Percentiles rank a stretch among this genome's conserved stretches.
Conservation (phyloP, 768 basidiomycete genomes). For the Boletus reticuloceps region DNA sequence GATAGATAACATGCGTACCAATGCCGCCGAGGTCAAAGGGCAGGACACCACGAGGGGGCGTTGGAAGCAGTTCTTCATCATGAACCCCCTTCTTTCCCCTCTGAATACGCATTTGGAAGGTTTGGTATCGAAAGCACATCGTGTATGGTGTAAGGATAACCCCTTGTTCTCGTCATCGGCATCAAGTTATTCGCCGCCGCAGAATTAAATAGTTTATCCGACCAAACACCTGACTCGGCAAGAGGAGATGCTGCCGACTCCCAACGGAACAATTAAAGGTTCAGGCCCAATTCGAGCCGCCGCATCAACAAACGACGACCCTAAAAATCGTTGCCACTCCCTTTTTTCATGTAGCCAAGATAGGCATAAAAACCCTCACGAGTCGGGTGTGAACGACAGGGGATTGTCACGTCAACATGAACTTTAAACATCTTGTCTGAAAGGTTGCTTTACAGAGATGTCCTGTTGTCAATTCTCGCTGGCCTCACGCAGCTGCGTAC, state of each 20-base stretch:
- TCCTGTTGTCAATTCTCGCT: background rate
- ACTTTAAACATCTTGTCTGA: conserved; percentile 2
- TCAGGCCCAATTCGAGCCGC: background rate
- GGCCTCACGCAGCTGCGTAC: background rate
- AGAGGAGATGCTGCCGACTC: background rate
- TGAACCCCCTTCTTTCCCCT: conserved; percentile 5
- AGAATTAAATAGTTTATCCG: too few relatives aligned
- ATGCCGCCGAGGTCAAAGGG: conserved; percentile 14
- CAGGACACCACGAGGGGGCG: conserved; percentile 25
- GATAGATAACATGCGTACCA: conserved; percentile 12
- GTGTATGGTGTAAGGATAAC: background rate
- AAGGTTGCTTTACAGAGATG: background rate
- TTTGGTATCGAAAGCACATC: conserved; percentile 25
- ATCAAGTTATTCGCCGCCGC: background rate
- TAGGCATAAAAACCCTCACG: conserved; percentile 7
- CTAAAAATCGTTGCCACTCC: conserved; percentile 10
- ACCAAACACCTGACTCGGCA: too few relatives aligned
- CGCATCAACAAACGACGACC: conserved; percentile 1
- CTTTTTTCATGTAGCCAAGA: conserved; percentile 24
- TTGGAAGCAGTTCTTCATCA: background rate
- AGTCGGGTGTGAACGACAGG: conserved; percentile 12
- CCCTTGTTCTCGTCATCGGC: conserved; percentile 13
- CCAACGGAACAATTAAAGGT: conserved; percentile 1
- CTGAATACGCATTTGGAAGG: conserved; percentile 22
- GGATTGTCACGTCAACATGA: conserved; percentile 10